Base-by-base conservation (phyloP, 495 filamentous ascomycete species). In the Immersiella caudata region DNA sequence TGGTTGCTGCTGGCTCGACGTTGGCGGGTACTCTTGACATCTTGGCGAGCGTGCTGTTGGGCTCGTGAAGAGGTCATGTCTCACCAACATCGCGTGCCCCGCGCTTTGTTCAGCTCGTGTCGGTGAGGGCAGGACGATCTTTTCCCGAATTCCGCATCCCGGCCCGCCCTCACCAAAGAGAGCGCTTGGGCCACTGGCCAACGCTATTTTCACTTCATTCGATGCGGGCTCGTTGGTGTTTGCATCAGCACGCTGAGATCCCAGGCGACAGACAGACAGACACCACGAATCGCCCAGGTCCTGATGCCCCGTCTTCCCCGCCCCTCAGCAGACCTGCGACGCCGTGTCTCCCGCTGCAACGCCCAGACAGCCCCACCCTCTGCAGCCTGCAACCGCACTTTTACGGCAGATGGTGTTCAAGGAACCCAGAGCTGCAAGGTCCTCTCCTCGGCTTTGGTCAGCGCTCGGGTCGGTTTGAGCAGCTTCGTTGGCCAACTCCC, bases 41-140 rank as follows among this genome's bases (percentile, higher is more conserved):
- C 9, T 29, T 60, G 14, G 6, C 26, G 16, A n/a, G 22, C 21
- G 21, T 24, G 2, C 8, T 21, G 0, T 0, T n/a, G 21, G 60
- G 21, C 35, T 3, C 1, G 0, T 35, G 25, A 21, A 14, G 24
- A n/a, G 18, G 18, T 52, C 65, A 62, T 57, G 66, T 67, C 51
- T 67, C 60, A 67, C 49, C 25, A 6, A 35, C 22, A 8, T n/a
- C 40, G 40, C 46, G 22, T 50, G 59, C 49, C n/a, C n/a, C 58
- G 35, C 26, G 33, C 56, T 33, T 35, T 60, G n/a, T 51, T 67
- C 58, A 62, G 36, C 65, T 55, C 57, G 22, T 52, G 56, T 60
- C 56, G 40, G 6, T 50, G 24, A 33, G 36, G 54, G 24, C 21
- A 5, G 24, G 64, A 21, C 55, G 64, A 61, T 67, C 57, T 55